Base-by-base conservation (phyloP, 805 yeast species). In the Hanseniaspora nectarophila region DNA sequence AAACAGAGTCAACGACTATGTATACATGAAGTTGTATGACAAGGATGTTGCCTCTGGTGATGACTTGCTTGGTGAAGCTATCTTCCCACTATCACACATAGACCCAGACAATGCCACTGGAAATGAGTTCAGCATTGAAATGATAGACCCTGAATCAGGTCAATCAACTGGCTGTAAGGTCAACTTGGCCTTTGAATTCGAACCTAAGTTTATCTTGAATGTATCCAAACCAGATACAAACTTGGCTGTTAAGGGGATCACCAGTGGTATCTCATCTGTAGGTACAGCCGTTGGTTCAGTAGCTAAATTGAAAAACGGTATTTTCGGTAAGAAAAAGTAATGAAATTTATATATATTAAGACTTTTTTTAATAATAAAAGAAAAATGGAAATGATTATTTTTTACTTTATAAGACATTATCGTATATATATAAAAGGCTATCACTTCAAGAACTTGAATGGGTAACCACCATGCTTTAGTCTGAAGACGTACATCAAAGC, bases 11-110 rank as follows among this genome's bases (percentile, higher is more conserved):
- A 78, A 78, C 60, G 78, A 85, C 10, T 64, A 66, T 3, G 63
- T 89, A 48, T 70, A 69, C 53, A 71, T 85, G 52, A 76, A 73
- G 53, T 77, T 85, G 15, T 73, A 63, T 61, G 99, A 92, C 64
- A 90, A 97, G 96, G 99, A 92, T 67, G 78, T 90, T 57, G 95
- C 95, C 58, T 80, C 86, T 43, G 77, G 76, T 55, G 90, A 92
- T 66, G 99, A 92, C 66, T 70, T 73, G 56, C 72, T 92, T 52
- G 95, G 97, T 53, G 71, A 70, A 31, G 85, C 80, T 9, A 59
- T 62, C 21, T 63, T 88, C 53, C 73, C 76, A 10, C 68, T 90
- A 54, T 64, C 76, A 0, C 76, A 77, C 13, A 69, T 89, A 18
- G 78, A 80, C 56, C 85, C 88, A 4, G 71, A 74, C 50, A 34